These are phyloP conservation scores for Pseudozyma thailandica DNA, from an alignment of 1,284 basidiomycete genomes.

Conservation along the genomic window DNA sequence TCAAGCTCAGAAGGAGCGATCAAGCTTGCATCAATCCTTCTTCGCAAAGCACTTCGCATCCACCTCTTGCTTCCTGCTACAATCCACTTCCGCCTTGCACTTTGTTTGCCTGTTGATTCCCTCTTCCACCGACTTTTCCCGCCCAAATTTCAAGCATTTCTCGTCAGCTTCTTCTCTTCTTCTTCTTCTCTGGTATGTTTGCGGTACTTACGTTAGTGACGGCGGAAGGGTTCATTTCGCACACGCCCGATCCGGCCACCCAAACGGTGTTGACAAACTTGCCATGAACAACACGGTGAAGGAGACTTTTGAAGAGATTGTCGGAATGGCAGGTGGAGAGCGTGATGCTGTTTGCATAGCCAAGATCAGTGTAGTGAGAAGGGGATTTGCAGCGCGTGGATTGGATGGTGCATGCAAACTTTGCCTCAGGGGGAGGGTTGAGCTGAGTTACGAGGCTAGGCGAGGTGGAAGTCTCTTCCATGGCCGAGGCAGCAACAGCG, in stretches of 20 bases:
- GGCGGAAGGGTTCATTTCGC: too few relatives aligned
- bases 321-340: neutral
- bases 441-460: too few relatives aligned
- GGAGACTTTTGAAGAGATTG: neutral
- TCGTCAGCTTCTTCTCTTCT: slow-evolving; percentile 15
- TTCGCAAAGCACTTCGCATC: slow-evolving; percentile 1
- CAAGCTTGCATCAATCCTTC: neutral
- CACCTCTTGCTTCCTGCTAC: neutral
- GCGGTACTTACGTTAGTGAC: too few relatives aligned
- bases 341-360: neutral
- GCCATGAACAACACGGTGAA: too few relatives aligned
- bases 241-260: too few relatives aligned
- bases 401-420: too few relatives aligned
- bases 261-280: too few relatives aligned
- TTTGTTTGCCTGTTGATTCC: neutral
- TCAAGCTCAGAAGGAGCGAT: neutral
- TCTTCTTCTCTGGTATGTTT: too few relatives aligned
- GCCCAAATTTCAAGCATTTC: slow-evolving; percentile 15
- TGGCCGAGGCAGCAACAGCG: too few relatives aligned
- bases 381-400: neutral
- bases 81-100: neutral
- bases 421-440: too few relatives aligned
- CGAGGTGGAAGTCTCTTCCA: too few relatives aligned
- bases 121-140: neutral
- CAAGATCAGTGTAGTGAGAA: neutral